phyloP scores from a whole-genome alignment of 371 early-diverging fungal species.

The Rhizopus delemar region DNA sequence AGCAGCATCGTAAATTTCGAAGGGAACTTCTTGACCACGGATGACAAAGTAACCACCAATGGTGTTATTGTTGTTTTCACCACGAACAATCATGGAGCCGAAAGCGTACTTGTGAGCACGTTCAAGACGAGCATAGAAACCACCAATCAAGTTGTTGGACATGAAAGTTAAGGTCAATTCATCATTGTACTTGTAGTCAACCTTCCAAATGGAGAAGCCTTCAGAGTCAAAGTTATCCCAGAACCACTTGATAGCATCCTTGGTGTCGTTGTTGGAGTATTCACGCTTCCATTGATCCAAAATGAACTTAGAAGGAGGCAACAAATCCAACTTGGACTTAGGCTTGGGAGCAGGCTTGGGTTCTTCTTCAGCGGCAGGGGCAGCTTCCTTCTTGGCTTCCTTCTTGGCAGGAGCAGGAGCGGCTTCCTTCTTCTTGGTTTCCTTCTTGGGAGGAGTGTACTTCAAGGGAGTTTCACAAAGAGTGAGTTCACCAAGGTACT shows the following conservation, averaged over 20 bases:
- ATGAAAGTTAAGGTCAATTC: constrained; percentile 86
- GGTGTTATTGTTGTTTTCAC: constrained; percentile 85
- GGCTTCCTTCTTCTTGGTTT: constrained; percentile 63
- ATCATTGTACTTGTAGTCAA: constrained; percentile 91
- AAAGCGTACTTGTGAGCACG: constrained; percentile 95
- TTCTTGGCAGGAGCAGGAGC: constrained; percentile 45
- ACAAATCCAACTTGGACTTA: constrained; percentile 88
- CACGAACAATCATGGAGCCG: constrained; percentile 84
- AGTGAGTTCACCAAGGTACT: constrained; percentile 67
- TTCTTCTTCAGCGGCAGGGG: constrained; percentile 54
- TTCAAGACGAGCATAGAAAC: constrained; percentile 93
- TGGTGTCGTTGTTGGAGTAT: constrained; percentile 95
- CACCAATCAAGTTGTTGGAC: constrained; percentile 91
- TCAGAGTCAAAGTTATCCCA: constrained; percentile 87
- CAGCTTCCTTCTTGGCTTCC: constrained; percentile 49
- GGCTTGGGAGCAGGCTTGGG: constrained; percentile 80
- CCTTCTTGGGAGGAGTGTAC: constrained; percentile 50
- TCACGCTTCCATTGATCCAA: constrained; percentile 95
- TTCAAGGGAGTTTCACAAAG: constrained; percentile 40
- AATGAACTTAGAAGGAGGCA: constrained; percentile 81
- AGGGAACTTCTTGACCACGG: constrained; percentile 87
- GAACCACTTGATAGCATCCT: constrained; percentile 90
- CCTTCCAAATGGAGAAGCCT: constrained; percentile 89
- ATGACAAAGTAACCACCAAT: constrained; percentile 94
- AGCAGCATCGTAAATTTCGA: constrained; percentile 84